A percentile compares a stretch with the other conserved stretches of the same genome.
phyloP scores from a whole-genome alignment of 1,139 yeast species.

The Lodderomyces pseudojiufengensis region DNA sequence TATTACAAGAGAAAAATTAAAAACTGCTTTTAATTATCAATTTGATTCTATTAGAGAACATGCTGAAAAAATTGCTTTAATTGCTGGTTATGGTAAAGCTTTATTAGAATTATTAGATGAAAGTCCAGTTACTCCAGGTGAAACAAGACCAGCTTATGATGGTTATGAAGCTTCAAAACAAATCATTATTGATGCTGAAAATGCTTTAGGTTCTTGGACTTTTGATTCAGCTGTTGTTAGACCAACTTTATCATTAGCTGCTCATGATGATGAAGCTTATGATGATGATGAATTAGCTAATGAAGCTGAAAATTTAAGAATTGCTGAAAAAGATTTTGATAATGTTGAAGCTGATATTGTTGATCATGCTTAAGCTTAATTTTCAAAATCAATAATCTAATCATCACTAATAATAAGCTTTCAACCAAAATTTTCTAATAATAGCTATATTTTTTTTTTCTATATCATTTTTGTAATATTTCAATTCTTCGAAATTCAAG shows the following conservation, averaged over 20 bases:
- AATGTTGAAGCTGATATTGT: constrained; percentile 12
- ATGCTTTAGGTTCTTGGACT: constrained; percentile 81
- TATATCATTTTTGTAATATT: no score
- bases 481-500: no score
- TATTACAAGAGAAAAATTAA: constrained; percentile 81
- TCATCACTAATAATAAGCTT: no score
- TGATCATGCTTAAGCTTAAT: constrained; percentile 3
- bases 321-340: constrained; percentile 50
- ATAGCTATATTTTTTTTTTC: no score
- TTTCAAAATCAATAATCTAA: no score
- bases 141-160: constrained; percentile 82
- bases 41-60: constrained; percentile 80
- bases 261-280: constrained; percentile 61
- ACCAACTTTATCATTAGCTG: constrained; percentile 77
- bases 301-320: constrained; percentile 51
- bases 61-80: constrained; percentile 79
- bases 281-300: constrained; percentile 52
- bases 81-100: constrained; percentile 89
- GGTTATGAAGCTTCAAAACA: constrained; percentile 87
- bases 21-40: constrained; percentile 81
- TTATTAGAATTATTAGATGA: constrained; percentile 78
- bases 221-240: constrained; percentile 75
- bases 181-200: constrained; percentile 81
- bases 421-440: no score
- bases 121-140: constrained; percentile 87